Evolutionary conservation across 257 asterid species (phyloP), one percentile per base, ranked within the genome.

Genomic region (Leptodermis oblonga): DNA sequence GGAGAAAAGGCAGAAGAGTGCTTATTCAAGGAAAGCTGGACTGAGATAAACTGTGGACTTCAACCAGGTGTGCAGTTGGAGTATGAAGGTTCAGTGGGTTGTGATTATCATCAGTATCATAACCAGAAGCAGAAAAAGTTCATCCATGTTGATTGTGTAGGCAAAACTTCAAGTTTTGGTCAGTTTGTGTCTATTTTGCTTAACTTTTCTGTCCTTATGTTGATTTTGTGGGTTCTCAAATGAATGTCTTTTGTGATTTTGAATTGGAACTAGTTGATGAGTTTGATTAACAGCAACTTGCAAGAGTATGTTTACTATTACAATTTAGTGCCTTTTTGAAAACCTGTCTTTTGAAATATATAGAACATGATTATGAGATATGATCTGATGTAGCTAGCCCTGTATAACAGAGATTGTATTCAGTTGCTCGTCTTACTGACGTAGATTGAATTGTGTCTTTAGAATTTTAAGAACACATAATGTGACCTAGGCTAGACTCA

Each of bases 11-110:
- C 76, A 79, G 74, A 75, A 75, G 72, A 83, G 77, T 56, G 77
- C 71, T 73, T 89, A 92, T 67, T 58, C 85, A n/a, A 79, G 86
- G 62, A 73, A 76, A 75, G 95, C 80, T 92, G 98, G 98, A 41
- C 75, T 67, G 92, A 86, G 79, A 78, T 87, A 36, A 87, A 86
- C 36, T 87, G 89, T 78, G 88, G 96, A 61, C 84, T 92, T 49
- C 82, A 74, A 65, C 61, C 82, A 11, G 22, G 23, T 55, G 82
- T 83, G 77, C 78, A 61, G 46, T 68, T 77, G 75, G 89, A 86
- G 76, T 92, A 89, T 15, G 92, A 92, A 78, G 78, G 71, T 56
- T 74, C 87, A 59, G 76, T 59, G 64, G 20, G 41, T 26, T n/a
- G 76, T 39, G 68, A 45, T 49, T 69, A 31, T 52, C 58, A 66